Evolutionary conservation across 2,329 filamentous ascomycete genomes (phyloP).

Genomic region (Fusarium annulatum): DNA sequence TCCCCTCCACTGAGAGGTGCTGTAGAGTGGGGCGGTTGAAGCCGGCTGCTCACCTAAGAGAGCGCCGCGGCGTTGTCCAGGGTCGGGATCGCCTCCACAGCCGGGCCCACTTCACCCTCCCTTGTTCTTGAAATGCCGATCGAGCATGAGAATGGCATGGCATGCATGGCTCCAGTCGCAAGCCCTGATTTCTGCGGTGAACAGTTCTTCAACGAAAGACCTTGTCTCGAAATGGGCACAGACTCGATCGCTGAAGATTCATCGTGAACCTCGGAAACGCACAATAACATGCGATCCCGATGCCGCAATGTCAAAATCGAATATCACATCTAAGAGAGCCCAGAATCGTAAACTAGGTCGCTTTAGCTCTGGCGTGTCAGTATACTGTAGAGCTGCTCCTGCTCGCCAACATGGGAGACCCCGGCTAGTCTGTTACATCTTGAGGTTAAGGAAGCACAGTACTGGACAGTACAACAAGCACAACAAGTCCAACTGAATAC

Average conservation of each 20-base stretch:
- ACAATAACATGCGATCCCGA: background rate
- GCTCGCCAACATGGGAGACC: conserved; percentile 4
- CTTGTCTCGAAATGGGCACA: background rate
- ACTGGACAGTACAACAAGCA: background rate
- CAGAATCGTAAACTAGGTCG: conserved; percentile 29
- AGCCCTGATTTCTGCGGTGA: conserved; percentile 39
- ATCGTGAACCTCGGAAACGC: background rate
- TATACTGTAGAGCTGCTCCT: background rate
- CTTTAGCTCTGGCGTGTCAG: conserved; percentile 9
- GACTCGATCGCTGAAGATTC: background rate
- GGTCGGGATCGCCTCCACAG: conserved; percentile 40
- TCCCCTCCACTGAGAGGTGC: conserved; percentile 6
- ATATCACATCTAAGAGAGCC: conserved; percentile 20
- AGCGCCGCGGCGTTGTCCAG: conserved; percentile 17
- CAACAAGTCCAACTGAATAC: background rate
- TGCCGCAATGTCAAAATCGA: background rate
- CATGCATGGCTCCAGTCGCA: conserved; percentile 21
- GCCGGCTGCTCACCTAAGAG: conserved; percentile 9
- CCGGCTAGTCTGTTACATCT: conserved; percentile 13
- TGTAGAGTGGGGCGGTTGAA: conserved; percentile 22
- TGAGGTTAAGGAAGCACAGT: background rate
- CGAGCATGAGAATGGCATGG: conserved; percentile 35
- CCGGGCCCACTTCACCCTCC: conserved; percentile 35
- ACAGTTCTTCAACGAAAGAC: conserved; percentile 1
- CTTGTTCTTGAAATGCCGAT: conserved; percentile 40